phyloP scores from a whole-genome alignment of 805 yeast species.

The Kazachstania taianensis region DNA sequence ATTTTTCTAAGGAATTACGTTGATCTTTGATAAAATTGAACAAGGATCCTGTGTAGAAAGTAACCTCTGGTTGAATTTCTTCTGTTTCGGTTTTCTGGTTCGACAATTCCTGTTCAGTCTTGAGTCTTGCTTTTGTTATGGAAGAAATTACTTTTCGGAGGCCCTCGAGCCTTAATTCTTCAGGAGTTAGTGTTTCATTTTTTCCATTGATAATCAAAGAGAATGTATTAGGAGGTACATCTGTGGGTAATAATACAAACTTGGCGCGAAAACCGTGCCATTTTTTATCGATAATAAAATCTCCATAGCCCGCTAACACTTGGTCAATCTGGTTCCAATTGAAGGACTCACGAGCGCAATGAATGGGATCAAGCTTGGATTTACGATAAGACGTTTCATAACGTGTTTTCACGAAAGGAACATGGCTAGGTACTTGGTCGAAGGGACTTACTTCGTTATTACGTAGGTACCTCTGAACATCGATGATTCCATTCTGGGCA shows the following conservation, averaged over 20 bases:
- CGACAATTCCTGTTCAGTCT: slow-evolving; percentile 33
- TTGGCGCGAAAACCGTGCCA: slow-evolving; percentile 57
- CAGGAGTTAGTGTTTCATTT: slow-evolving; percentile 60
- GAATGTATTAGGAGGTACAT: slow-evolving; percentile 44
- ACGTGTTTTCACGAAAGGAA: slow-evolving; percentile 61
- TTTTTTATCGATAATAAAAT: slow-evolving; percentile 44
- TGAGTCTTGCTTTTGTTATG: slow-evolving; percentile 48
- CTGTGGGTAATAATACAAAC: slow-evolving; percentile 76
- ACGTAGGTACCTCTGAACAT: slow-evolving; percentile 63
- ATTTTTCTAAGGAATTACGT: slow-evolving; percentile 32
- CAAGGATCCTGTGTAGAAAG: slow-evolving; percentile 79
- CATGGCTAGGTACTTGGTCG: slow-evolving; percentile 32
- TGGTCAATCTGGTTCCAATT: slow-evolving; percentile 94
- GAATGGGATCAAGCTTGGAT: slow-evolving; percentile 46
- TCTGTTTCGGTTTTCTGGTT: slow-evolving; percentile 28
- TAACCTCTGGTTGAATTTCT: slow-evolving; percentile 61
- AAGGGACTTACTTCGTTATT: slow-evolving; percentile 27
- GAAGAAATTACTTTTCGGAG: slow-evolving; percentile 54
- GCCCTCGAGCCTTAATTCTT: slow-evolving; percentile 91
- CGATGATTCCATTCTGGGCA: slow-evolving; percentile 61
- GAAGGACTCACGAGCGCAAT: slow-evolving; percentile 41
- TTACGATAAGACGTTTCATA: slow-evolving; percentile 58
- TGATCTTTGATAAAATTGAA: slow-evolving; percentile 52
- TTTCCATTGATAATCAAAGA: slow-evolving; percentile 33
- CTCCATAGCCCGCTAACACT: slow-evolving; percentile 83